Conservation (phyloP, 306 rosid genomes). For the Fragaria nilgerrensis region DNA sequence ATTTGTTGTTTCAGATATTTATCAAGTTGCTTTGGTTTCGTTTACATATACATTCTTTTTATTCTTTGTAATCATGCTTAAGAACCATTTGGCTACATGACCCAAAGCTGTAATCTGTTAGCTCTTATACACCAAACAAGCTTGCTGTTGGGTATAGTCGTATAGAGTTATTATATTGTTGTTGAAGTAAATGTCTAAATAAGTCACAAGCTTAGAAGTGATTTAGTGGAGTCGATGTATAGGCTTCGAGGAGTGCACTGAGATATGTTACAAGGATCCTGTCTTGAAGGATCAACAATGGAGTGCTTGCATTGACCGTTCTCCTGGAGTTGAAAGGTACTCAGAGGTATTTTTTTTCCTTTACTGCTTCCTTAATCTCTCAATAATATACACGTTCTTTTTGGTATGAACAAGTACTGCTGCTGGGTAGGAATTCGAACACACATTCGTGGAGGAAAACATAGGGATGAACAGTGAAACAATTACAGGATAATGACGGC, state of each 20-base stretch:
- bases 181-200: not conserved
- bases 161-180: too few species aligned
- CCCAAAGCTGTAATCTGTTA: not conserved
- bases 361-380: not conserved
- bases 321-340: conserved; percentile 74
- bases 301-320: conserved; percentile 95
- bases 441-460: not conserved
- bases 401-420: not conserved
- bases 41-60: not conserved
- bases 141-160: not conserved
- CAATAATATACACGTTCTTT: not conserved
- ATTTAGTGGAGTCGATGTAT: conserved; percentile 12
- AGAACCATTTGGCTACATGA: too few species aligned
- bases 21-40: not conserved
- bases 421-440: not conserved
- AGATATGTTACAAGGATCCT: conserved; percentile 90
- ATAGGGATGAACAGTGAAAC: not conserved
- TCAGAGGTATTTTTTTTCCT: conserved; percentile 53
- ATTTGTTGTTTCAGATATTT: conserved; percentile 2
- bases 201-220: not conserved
- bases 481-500: not conserved
- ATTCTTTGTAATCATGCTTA: too few species aligned
- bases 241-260: conserved; percentile 81
- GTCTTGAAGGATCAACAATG: conserved; percentile 83
- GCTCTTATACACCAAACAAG: not conserved